These are phyloP conservation scores for Musa beccarii DNA, from an alignment of 176 grass and related monocot species.

Conservation along the genomic window DNA sequence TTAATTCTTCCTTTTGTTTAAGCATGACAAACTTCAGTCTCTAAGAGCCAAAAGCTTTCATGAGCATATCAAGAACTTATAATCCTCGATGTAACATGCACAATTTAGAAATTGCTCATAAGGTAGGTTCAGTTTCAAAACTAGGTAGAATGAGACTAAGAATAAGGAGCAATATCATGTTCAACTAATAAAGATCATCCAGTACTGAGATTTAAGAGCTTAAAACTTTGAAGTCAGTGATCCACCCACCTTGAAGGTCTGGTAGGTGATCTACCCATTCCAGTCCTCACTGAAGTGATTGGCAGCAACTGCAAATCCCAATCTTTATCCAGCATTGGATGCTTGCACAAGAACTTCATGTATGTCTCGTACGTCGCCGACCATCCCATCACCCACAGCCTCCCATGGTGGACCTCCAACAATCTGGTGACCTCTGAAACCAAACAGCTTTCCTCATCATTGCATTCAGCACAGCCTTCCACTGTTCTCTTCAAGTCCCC, in stretches of 20 bases:
- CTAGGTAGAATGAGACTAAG: background rate
- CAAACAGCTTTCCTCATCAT: constrained; percentile 28
- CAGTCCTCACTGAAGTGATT: constrained; percentile 41
- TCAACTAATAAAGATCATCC: background rate
- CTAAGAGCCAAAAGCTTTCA: background rate
- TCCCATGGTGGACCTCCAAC: constrained; percentile 46
- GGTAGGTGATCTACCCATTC: background rate
- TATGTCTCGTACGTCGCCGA: constrained; percentile 86
- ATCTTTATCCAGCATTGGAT: constrained; percentile 86
- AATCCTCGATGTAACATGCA: background rate
- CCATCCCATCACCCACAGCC: constrained; percentile 80
- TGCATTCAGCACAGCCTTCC: constrained; percentile 18
- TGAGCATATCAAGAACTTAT: background rate
- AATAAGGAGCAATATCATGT: background rate
- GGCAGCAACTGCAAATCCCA: constrained; percentile 91
- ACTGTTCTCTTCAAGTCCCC: constrained; percentile 70
- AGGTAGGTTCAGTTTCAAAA: background rate
- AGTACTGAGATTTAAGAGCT: too few relatives aligned
- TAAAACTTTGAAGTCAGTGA: background rate
- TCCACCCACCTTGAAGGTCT: constrained; percentile 8
- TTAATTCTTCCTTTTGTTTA: too few relatives aligned
- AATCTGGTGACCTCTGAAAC: constrained; percentile 71
- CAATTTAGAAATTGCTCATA: background rate
- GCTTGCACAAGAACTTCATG: constrained; percentile 77
- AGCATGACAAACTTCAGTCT: background rate